Conservation (phyloP, 371 early-diverging fungal species). For the Lichtheimia hyalospora region DNA sequence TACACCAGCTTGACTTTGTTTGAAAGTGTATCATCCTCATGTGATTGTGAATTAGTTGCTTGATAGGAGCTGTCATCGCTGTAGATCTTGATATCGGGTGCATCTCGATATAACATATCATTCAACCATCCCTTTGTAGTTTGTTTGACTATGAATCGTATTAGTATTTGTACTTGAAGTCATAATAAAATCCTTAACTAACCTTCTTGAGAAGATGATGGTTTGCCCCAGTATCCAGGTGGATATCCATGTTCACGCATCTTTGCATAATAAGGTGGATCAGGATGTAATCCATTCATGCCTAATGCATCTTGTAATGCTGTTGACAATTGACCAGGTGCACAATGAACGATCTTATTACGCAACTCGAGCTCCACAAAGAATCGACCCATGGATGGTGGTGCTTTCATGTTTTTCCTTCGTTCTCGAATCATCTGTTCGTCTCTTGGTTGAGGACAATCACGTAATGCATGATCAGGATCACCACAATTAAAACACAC, state of each 20-base stretch:
- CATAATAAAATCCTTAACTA: not conserved
- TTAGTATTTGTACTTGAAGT: too few species aligned
- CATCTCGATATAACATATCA: not conserved
- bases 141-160: too few species aligned
- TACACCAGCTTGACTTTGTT: conserved; percentile 8
- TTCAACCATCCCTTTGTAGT: too few species aligned
- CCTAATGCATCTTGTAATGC: conserved; percentile 5
- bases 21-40: not conserved
- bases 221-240: conserved; percentile 12
- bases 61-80: not conserved
- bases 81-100: conserved; percentile 1
- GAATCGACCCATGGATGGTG: conserved; percentile 17
- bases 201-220: conserved; percentile 4
- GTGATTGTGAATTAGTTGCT: not conserved
- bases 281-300: conserved; percentile 1
- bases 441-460: conserved; percentile 12
- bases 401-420: conserved; percentile 4
- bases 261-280: conserved; percentile 11
- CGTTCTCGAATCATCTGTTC: conserved; percentile 3
- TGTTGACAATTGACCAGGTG: conserved; percentile 3
- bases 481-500: conserved; percentile 23
- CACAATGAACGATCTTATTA: conserved; percentile 1
- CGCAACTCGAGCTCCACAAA: conserved; percentile 5
- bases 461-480: conserved; percentile 11
- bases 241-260: conserved; percentile 17